Base-by-base conservation (phyloP, 2,329 filamentous ascomycete genomes). In the Penicillium concentricum region DNA sequence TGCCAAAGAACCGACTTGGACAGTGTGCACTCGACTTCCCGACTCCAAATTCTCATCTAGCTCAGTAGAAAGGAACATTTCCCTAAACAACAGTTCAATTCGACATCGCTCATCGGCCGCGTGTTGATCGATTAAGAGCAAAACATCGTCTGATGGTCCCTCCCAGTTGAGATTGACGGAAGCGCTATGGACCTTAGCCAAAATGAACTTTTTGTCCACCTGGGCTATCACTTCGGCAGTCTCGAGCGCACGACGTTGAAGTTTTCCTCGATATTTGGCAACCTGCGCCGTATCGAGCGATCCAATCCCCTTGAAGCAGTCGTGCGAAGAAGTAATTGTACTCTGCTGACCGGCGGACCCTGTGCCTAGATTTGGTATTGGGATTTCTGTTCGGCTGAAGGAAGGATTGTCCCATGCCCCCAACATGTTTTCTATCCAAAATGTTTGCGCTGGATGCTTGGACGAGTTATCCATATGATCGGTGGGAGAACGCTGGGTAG, bases 51-150 rank as follows among this genome's bases (percentile, higher is more conserved):
- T 47, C 8, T 51, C 45, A 13, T 43, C 12, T 16, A 38, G 43
- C 5, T 51, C 44, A 10, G 52, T 7, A n/a, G 57, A 38, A 15
- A 56, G 68, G 55, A 60, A 85, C 32, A 89, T 74, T 2, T 84
- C 80, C 24, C 69, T 60, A 70, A 95, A 85, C 1, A 99, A 79
- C 0, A 73, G 70, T 69, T 99, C 94, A 1, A 97, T 83, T 1
- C 87, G 86, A 60, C 89, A 86, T 44, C 94, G 84, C 76, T 99
- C 94, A 70, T 97, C 93, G 3, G 92, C 94, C 0, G 94, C 94
- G 70, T 99, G 94, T 68, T 99, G 94, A 68, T 99, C 94, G 6
- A 97, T 82, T 38, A 97, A 79, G 0, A 96, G 81, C 5, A 97
- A 76, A 1, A 86, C 64, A 2, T 58, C 39, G 16, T 38, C 57